These are phyloP conservation scores for Kodamaea sp. DNA, from an alignment of 1,139 yeast genomes.

Conservation along the genomic window DNA sequence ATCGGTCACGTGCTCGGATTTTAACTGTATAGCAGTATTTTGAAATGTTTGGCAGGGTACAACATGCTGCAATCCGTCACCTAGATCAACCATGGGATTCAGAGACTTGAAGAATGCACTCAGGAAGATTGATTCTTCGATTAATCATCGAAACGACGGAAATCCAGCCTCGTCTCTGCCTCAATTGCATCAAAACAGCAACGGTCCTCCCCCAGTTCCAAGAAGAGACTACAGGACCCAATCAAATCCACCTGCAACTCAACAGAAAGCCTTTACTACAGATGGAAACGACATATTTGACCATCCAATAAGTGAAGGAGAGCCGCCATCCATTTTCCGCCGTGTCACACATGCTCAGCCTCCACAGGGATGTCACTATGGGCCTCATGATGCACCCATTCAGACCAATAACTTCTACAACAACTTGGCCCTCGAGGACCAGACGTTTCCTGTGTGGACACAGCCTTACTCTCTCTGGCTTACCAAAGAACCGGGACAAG, in stretches of 20 bases:
- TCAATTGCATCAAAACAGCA: background rate
- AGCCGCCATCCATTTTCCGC: conserved; percentile 30
- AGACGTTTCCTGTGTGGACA: conserved; percentile 49
- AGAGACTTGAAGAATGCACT: conserved; percentile 29
- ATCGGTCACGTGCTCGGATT: no score
- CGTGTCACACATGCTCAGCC: conserved; percentile 26
- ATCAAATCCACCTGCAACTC: conserved; percentile 1
- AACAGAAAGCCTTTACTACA: background rate
- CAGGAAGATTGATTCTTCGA: conserved; percentile 20
- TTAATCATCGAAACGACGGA: conserved; percentile 1
- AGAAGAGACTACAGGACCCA: background rate
- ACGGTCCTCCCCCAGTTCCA: background rate
- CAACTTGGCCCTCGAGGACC: conserved; percentile 45
- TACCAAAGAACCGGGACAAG: conserved; percentile 39
- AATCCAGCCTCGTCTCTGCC: background rate
- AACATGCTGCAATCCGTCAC: conserved; percentile 2
- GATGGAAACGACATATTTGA: conserved; percentile 16
- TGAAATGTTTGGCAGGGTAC: no score
- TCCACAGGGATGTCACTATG: conserved; percentile 33
- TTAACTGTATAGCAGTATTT: no score
- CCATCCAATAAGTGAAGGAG: conserved; percentile 27
- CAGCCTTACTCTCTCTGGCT: conserved; percentile 50
- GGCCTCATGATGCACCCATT: conserved; percentile 29
- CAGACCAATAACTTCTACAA: conserved; percentile 50
- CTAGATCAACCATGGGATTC: conserved; percentile 24